These are phyloP conservation scores for Hypoxylon sp. DNA, from an alignment of 2,329 filamentous ascomycete genomes.

Conservation along the genomic window DNA sequence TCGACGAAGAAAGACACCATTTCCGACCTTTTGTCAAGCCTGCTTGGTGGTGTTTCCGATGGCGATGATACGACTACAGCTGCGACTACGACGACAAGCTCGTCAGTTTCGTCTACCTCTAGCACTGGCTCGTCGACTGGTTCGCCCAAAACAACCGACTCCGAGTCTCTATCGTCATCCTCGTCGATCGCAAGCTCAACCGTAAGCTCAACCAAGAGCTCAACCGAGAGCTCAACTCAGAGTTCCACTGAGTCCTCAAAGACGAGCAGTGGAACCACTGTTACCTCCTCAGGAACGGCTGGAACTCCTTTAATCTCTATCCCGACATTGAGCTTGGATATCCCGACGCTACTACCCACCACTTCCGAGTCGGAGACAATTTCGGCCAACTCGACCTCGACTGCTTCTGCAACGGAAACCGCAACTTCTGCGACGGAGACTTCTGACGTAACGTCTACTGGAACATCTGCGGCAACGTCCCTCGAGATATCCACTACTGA, in stretches of 20 bases:
- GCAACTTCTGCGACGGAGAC: conserved; percentile 17
- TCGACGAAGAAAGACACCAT: conserved; percentile 39
- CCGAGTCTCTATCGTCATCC: conserved; percentile 15
- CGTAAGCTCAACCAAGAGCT: not conserved
- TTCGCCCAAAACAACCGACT: conserved; percentile 17
- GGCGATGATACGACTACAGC: conserved; percentile 13
- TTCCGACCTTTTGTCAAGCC: conserved; percentile 40
- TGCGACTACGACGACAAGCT: not conserved
- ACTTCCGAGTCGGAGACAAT: conserved; percentile 6
- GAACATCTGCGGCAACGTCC: conserved; percentile 20
- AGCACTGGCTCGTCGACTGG: conserved; percentile 18
- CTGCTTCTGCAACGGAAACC: conserved; percentile 3
- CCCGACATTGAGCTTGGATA: conserved; percentile 33
- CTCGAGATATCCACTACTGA: not conserved
- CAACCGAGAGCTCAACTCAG: too few species aligned
- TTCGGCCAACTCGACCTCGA: conserved; percentile 8
- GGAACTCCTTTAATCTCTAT: conserved; percentile 31
- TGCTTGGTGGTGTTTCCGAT: conserved; percentile 23
- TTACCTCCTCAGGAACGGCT: conserved; percentile 17
- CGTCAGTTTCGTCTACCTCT: conserved; percentile 7
- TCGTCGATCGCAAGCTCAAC: conserved; percentile 7
- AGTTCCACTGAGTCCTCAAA: conserved; percentile 8
- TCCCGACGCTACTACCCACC: conserved; percentile 22
- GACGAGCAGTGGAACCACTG: conserved; percentile 22
- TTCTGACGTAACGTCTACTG: conserved; percentile 3